A percentile compares a stretch with the other conserved stretches of the same genome.
Evolutionary conservation across 2,329 filamentous ascomycete species (phyloP).

Genomic region (Bretziella fagacearum): DNA sequence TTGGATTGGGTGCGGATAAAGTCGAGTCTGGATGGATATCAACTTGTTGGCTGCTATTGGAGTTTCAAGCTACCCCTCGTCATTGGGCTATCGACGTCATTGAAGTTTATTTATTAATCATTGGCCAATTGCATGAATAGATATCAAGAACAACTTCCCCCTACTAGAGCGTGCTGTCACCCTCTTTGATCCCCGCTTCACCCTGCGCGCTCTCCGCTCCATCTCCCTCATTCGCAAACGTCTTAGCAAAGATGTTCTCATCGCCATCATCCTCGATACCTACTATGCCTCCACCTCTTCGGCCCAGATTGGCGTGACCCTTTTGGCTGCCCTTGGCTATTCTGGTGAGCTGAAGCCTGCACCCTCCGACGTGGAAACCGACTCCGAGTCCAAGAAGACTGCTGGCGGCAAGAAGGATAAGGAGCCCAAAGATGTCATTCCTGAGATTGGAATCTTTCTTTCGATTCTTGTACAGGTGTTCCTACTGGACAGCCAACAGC

Average conservation of each 20-base stretch:
- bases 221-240: slow-evolving; percentile 93
- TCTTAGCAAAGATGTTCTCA: slow-evolving; percentile 64
- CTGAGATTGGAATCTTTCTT: slow-evolving; percentile 78
- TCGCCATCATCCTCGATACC: slow-evolving; percentile 64
- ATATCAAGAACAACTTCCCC: slow-evolving; percentile 87
- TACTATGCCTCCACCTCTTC: slow-evolving; percentile 47
- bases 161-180: slow-evolving; percentile 82
- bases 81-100: too few species aligned
- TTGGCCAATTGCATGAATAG: slow-evolving; percentile 36
- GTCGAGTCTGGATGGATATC: too few species aligned
- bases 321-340: slow-evolving; percentile 54
- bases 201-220: slow-evolving; percentile 79
- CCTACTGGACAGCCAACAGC: slow-evolving; percentile 71
- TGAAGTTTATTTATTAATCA: too few species aligned
- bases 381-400: slow-evolving; percentile 38
- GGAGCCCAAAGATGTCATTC: slow-evolving; percentile 63
- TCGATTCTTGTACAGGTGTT: slow-evolving; percentile 76
- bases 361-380: slow-evolving; percentile 56
- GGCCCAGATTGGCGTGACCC: slow-evolving; percentile 47
- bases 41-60: too few species aligned
- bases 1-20: not conserved
- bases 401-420: slow-evolving; percentile 40
- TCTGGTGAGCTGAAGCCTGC: slow-evolving; percentile 33
- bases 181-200: slow-evolving; percentile 89
- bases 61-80: too few species aligned